These are phyloP conservation scores for Pyrrhoderma lamaoense DNA, from an alignment of 1,284 basidiomycete genomes.

Conservation along the genomic window DNA sequence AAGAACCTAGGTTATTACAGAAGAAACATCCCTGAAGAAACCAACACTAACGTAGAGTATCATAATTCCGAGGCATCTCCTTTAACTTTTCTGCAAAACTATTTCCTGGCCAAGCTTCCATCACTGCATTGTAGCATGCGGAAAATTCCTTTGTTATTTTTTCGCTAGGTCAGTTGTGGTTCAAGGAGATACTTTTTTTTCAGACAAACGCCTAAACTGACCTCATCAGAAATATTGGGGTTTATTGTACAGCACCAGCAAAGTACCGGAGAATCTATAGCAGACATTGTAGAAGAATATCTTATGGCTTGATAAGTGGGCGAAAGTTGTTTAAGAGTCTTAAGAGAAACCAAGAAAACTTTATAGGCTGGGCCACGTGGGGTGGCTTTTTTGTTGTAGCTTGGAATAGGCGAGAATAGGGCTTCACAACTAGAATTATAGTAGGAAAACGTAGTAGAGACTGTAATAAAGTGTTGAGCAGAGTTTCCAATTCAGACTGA, in stretches of 20 bases:
- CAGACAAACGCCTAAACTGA: slow-evolving; percentile 1
- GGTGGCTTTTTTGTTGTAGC: no score
- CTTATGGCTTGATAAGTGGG: neutral
- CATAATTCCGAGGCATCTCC: slow-evolving; percentile 16
- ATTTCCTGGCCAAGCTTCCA: slow-evolving; percentile 17
- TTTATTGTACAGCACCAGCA: slow-evolving; percentile 17
- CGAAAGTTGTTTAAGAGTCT: no score
- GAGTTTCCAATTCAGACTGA: no score
- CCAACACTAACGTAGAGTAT: slow-evolving; percentile 15
- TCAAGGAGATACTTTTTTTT: neutral
- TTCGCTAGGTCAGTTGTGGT: neutral
- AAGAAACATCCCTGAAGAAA: neutral
- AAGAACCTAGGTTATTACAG: neutral
- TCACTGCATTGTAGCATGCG: slow-evolving; percentile 16
- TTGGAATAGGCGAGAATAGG: no score
- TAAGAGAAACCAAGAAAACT: no score
- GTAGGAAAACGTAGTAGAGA: no score
- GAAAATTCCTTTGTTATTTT: slow-evolving; percentile 10
- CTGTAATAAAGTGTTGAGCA: no score
- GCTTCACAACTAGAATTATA: no score
- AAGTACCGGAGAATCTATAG: slow-evolving; percentile 11
- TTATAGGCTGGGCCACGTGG: no score
- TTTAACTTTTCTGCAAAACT: slow-evolving; percentile 11
- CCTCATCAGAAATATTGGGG: slow-evolving; percentile 15
- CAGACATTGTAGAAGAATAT: neutral